phyloP scores from a whole-genome alignment of 1,139 yeast genomes.

The Scheffersomyces lignicola region DNA sequence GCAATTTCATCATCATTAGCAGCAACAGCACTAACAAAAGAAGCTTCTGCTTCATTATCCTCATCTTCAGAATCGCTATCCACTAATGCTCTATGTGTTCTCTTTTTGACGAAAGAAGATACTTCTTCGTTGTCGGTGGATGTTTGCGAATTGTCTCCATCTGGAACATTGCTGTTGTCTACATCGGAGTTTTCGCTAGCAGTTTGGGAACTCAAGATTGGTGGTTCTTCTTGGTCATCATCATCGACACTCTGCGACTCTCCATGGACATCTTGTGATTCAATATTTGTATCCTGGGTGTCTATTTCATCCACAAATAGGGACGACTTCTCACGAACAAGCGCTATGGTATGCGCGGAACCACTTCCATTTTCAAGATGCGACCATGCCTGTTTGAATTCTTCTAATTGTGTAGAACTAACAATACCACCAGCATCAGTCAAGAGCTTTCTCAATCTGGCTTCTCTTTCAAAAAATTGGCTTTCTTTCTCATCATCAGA shows the following conservation, averaged over 20 bases:
- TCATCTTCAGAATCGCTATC: slow-evolving; percentile 31
- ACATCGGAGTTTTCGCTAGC: slow-evolving; percentile 13
- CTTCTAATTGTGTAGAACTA: slow-evolving; percentile 34
- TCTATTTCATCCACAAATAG: slow-evolving; percentile 21
- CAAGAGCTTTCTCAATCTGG: slow-evolving; percentile 45
- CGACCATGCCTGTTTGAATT: slow-evolving; percentile 41
- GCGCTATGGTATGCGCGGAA: slow-evolving; percentile 18
- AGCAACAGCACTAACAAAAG: slow-evolving; percentile 14
- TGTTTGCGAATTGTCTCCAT: slow-evolving; percentile 11
- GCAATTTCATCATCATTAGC: neutral
- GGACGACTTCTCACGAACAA: slow-evolving; percentile 22
- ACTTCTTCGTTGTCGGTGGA: slow-evolving; percentile 11
- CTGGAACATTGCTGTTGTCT: slow-evolving; percentile 11
- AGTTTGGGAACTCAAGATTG: slow-evolving; percentile 10
- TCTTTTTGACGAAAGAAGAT: slow-evolving; percentile 11
- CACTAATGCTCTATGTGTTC: slow-evolving; percentile 17
- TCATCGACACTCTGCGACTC: slow-evolving; percentile 8
- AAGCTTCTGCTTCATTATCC: slow-evolving; percentile 4
- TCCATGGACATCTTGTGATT: slow-evolving; percentile 7
- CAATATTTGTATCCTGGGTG: neutral
- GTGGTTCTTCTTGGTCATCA: slow-evolving; percentile 3
- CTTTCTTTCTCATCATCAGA: slow-evolving; percentile 58
- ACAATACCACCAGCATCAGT: slow-evolving; percentile 43
- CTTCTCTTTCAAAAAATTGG: slow-evolving; percentile 61
- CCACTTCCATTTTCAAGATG: slow-evolving; percentile 21